phyloP scores from a whole-genome alignment of 371 early-diverging fungal species.

The Mucor circinelloides region DNA sequence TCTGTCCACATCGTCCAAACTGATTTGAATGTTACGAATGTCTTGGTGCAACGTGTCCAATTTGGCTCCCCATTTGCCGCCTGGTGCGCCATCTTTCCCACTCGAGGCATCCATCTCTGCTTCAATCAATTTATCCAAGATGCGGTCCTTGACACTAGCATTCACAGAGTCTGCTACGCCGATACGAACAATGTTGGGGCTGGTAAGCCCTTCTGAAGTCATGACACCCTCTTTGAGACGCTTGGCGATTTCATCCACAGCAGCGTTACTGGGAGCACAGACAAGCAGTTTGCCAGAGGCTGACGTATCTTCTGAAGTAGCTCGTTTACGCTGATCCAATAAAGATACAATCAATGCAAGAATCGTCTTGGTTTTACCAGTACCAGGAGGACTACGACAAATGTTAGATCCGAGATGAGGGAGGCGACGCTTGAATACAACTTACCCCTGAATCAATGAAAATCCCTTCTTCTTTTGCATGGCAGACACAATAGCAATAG shows the following conservation, averaged over 20 bases:
- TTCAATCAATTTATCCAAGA: conserved; percentile 67
- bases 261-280: conserved; percentile 98
- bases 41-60: conserved; percentile 35
- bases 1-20: conserved; percentile 58
- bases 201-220: conserved; percentile 54
- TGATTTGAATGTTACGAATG: conserved; percentile 45
- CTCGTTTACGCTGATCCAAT: conserved; percentile 46
- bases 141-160: conserved; percentile 69
- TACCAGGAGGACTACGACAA: conserved; percentile 79
- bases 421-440: too few relatives aligned
- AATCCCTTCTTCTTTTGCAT: conserved; percentile 74
- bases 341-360: conserved; percentile 80
- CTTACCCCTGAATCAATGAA: conserved; percentile 88
- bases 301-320: background rate
- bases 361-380: conserved; percentile 93
- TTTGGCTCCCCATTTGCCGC: conserved; percentile 26
- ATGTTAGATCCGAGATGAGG: background rate
- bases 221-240: conserved; percentile 74
- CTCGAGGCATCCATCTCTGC: conserved; percentile 43
- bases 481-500: conserved; percentile 79
- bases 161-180: conserved; percentile 80
- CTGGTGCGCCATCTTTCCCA: conserved; percentile 20
- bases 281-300: conserved; percentile 68
- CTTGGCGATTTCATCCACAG: conserved; percentile 94
- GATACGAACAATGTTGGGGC: conserved; percentile 82